These are phyloP conservation scores for Aspergillus nomiae DNA, from an alignment of 2,329 filamentous ascomycete species.

Conservation along the genomic window DNA sequence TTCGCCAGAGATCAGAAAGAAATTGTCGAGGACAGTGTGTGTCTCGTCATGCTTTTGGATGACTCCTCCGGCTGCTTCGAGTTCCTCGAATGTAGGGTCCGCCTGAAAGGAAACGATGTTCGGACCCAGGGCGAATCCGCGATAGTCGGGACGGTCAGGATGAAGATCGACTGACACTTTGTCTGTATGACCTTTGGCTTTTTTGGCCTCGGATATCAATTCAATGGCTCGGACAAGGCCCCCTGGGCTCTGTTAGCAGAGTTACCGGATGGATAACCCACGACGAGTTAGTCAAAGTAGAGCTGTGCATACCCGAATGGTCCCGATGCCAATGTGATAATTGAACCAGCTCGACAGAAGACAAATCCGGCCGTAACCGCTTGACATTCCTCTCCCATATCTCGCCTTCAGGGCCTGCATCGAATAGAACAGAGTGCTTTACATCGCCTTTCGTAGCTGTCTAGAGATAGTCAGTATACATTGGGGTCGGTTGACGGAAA, in stretches of 20 bases:
- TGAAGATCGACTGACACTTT: slow-evolving; percentile 53
- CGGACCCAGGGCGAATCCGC: slow-evolving; percentile 48
- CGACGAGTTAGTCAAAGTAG: not conserved
- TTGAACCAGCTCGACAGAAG: slow-evolving; percentile 50
- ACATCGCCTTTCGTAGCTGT: slow-evolving; percentile 49
- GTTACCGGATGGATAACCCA: not conserved
- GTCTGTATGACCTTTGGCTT: slow-evolving; percentile 19
- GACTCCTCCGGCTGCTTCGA: slow-evolving; percentile 45
- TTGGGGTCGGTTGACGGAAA: not conserved
- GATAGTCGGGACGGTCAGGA: slow-evolving; percentile 53
- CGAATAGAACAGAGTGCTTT: slow-evolving; percentile 55
- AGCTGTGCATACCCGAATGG: slow-evolving; percentile 50
- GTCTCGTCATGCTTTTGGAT: slow-evolving; percentile 42
- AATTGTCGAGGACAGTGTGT: slow-evolving; percentile 52
- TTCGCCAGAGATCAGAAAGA: slow-evolving; percentile 57
- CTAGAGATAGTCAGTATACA: slow-evolving; percentile 25
- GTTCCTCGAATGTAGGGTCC: slow-evolving; percentile 54
- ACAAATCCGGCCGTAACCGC: slow-evolving; percentile 46
- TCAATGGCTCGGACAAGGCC: slow-evolving; percentile 54
- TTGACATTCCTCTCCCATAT: slow-evolving; percentile 54
- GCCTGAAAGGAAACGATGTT: slow-evolving; percentile 54
- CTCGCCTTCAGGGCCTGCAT: slow-evolving; percentile 56
- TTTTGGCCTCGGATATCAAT: slow-evolving; percentile 49
- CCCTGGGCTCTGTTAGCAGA: slow-evolving; percentile 29
- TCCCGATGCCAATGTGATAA: slow-evolving; percentile 60